Evolutionary conservation across 2,329 filamentous ascomycete species (phyloP).

Genomic region (Nigrograna mackinnonii): DNA sequence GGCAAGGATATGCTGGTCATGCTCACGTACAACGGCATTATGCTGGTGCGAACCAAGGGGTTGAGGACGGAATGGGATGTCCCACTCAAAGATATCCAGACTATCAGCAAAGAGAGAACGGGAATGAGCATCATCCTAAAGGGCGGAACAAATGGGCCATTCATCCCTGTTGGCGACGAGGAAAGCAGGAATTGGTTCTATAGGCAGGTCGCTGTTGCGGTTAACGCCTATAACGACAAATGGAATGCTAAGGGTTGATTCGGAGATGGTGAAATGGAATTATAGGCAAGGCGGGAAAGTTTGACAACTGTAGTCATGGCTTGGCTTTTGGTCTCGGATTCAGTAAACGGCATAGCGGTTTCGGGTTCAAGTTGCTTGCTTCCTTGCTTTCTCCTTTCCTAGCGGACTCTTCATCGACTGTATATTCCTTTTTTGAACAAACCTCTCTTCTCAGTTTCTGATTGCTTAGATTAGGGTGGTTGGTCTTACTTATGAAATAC

Average conservation of each 20-base stretch:
- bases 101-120: slow-evolving; percentile 94
- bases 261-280: too few species aligned
- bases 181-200: slow-evolving; percentile 71
- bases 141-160: slow-evolving; percentile 90
- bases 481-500: too few species aligned
- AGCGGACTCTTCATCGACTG: too few species aligned
- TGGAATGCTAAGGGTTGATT: slow-evolving; percentile 63
- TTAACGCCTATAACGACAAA: slow-evolving; percentile 70
- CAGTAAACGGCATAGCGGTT: too few species aligned
- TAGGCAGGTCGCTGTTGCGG: slow-evolving; percentile 66
- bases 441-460: too few species aligned
- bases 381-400: too few species aligned
- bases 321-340: too few species aligned
- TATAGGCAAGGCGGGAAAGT: too few species aligned
- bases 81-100: slow-evolving; percentile 92
- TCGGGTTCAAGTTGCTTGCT: too few species aligned
- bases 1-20: slow-evolving; percentile 84
- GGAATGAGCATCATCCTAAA: slow-evolving; percentile 87
- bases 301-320: too few species aligned
- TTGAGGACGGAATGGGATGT: slow-evolving; percentile 95
- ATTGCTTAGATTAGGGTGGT: too few species aligned
- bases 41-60: slow-evolving; percentile 85
- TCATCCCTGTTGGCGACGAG: slow-evolving; percentile 92
- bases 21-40: slow-evolving; percentile 68
- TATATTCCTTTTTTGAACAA: too few species aligned